Percentiles rank a stretch among this genome's conserved stretches.
These are phyloP conservation scores for Coniella vitis DNA, from an alignment of 2,329 filamentous ascomycete species.

Conservation along the genomic window DNA sequence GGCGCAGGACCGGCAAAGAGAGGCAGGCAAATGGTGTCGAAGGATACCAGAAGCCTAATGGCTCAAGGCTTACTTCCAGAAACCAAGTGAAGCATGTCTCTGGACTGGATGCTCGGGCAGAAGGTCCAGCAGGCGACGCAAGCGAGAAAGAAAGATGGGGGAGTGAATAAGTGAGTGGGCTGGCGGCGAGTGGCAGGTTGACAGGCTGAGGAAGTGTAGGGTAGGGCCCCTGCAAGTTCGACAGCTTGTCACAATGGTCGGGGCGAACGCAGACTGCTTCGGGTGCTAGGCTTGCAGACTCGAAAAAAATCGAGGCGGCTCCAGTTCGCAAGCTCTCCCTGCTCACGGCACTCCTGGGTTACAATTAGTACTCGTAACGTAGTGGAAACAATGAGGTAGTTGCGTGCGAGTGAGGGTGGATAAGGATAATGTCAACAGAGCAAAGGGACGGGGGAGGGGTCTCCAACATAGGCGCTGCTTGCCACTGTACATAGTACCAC, in stretches of 20 bases:
- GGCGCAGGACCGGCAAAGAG: slow-evolving; percentile 1
- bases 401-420: neutral
- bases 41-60: slow-evolving; percentile 17
- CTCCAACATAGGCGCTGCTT: too few relatives aligned
- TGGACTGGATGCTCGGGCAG: neutral
- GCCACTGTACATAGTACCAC: too few relatives aligned
- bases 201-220: neutral
- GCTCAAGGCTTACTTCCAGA: slow-evolving; percentile 17
- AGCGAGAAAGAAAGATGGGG: neutral
- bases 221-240: neutral
- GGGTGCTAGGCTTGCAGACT: neutral
- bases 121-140: neutral
- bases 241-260: neutral
- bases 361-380: too few relatives aligned
- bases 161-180: too few relatives aligned
- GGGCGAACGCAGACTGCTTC: neutral
- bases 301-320: neutral
- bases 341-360: too few relatives aligned
- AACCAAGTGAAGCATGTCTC: slow-evolving; percentile 14
- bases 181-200: neutral
- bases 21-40: neutral
- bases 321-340: too few relatives aligned
- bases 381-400: neutral
- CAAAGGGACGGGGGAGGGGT: too few relatives aligned
- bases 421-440: too few relatives aligned